phyloP scores from a whole-genome alignment of 140 eudicot species.

The Ambrosia hybrid region DNA sequence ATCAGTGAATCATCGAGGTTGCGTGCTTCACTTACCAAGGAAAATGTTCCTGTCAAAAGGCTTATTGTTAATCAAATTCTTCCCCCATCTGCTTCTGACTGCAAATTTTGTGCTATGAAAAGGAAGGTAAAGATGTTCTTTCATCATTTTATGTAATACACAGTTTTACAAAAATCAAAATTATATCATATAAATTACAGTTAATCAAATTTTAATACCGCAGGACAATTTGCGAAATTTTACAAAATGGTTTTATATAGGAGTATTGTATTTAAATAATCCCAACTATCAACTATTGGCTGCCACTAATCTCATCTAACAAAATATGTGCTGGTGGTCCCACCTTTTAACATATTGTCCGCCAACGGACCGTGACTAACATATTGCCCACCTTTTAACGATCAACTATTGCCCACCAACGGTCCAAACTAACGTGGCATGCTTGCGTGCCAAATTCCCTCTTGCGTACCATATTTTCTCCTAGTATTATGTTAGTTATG shows the following conservation, averaged over 20 bases:
- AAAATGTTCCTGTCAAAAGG: constrained; percentile 85
- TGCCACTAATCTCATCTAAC: no score
- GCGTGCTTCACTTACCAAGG: constrained; percentile 81
- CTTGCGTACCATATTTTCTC: no score
- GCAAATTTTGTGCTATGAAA: constrained; percentile 92
- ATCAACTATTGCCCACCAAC: no score
- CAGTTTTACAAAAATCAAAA: neutral
- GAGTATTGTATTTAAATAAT: no score
- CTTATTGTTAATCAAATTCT: constrained; percentile 87
- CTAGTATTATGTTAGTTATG: no score
- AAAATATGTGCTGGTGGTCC: no score
- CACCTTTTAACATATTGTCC: no score
- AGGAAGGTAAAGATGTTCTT: constrained; percentile 57
- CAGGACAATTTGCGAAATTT: neutral
- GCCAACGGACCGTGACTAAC: no score
- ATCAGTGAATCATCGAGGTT: constrained; percentile 86
- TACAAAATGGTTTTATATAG: neutral
- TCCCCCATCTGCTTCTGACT: constrained; percentile 90
- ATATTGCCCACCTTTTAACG: no score
- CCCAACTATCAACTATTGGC: no score
- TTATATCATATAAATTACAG: neutral
- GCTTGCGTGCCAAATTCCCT: no score
- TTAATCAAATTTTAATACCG: constrained; percentile 5
- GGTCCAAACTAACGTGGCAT: no score
- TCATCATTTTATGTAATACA: neutral